Percentiles rank a stretch among this genome's conserved stretches.
Evolutionary conservation across 2,329 filamentous ascomycete genomes (phyloP).

Genomic region (Graphiopsis chlorocephala): DNA sequence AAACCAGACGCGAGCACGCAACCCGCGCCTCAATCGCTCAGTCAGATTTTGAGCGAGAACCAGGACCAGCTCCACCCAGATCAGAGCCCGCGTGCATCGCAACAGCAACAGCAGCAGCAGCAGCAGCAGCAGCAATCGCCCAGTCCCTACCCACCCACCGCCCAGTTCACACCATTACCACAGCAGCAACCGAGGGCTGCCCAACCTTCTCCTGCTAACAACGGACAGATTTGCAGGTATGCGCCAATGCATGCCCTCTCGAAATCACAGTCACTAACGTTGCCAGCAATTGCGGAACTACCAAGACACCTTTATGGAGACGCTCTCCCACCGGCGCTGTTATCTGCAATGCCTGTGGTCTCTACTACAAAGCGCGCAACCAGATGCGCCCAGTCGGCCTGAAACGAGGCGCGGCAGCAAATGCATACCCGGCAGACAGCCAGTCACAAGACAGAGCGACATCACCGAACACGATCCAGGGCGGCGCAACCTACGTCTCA

Average conservation of each 20-base stretch:
- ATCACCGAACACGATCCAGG: slow-evolving; percentile 38
- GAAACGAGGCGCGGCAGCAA: slow-evolving; percentile 64
- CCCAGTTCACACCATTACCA: slow-evolving; percentile 15
- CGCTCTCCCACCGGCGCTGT: slow-evolving; percentile 88
- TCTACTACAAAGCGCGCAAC: slow-evolving; percentile 92
- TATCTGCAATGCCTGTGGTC: slow-evolving; percentile 95
- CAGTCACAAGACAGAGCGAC: slow-evolving; percentile 40
- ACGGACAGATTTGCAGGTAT: slow-evolving; percentile 71
- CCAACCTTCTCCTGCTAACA: slow-evolving; percentile 20
- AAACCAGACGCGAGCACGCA: slow-evolving; percentile 18
- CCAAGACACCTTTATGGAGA: slow-evolving; percentile 89
- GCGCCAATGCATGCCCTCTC: slow-evolving; percentile 27
- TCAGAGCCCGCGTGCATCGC: not conserved
- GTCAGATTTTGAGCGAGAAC: slow-evolving; percentile 14
- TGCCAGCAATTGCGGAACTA: slow-evolving; percentile 87
- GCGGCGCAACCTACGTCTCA: slow-evolving; percentile 67
- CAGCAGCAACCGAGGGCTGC: not conserved
- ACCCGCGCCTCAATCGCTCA: slow-evolving; percentile 12
- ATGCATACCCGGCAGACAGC: slow-evolving; percentile 17
- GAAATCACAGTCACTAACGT: slow-evolving; percentile 16
- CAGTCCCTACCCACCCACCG: slow-evolving; percentile 10
- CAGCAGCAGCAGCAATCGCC: not conserved
- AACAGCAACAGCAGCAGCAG: not conserved
- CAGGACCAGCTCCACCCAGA: not conserved
- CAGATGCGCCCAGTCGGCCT: slow-evolving; percentile 85